Conservation (phyloP, 2,329 filamentous ascomycete species). For the Aspergillus pseudonomiae region DNA sequence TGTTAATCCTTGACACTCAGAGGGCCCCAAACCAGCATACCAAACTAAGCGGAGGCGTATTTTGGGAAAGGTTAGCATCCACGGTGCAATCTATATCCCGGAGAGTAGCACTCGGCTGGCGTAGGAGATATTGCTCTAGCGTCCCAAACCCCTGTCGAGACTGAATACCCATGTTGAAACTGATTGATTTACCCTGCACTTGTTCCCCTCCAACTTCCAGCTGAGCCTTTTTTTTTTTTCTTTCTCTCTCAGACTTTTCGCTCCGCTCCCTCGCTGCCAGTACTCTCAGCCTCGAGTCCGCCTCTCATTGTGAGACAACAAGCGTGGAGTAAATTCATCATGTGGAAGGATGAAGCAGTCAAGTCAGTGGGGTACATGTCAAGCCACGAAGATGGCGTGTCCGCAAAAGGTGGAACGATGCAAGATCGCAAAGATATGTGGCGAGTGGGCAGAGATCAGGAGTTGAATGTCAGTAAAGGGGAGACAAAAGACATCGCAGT, state of each 20-base stretch:
- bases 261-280: neutral
- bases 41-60: too few relatives aligned
- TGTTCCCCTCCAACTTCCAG: neutral
- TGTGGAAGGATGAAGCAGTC: constrained; percentile 24
- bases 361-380: constrained; percentile 8
- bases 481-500: neutral
- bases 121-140: neutral
- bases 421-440: constrained; percentile 39
- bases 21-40: too few relatives aligned
- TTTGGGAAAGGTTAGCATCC: too few relatives aligned
- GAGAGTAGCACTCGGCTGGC: neutral
- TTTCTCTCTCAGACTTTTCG: neutral
- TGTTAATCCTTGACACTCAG: too few relatives aligned
- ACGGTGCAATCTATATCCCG: neutral
- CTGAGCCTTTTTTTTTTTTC: too few relatives aligned
- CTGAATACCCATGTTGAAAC: neutral
- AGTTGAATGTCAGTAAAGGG: constrained; percentile 30
- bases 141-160: neutral
- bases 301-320: too few relatives aligned
- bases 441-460: constrained; percentile 36
- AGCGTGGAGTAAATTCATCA: neutral
- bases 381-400: constrained; percentile 14
- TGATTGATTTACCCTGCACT: neutral
- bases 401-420: constrained; percentile 24
- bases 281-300: too few relatives aligned